Conservation (phyloP, 2,329 filamentous ascomycete genomes). For the Parascedosporium putredinis region DNA sequence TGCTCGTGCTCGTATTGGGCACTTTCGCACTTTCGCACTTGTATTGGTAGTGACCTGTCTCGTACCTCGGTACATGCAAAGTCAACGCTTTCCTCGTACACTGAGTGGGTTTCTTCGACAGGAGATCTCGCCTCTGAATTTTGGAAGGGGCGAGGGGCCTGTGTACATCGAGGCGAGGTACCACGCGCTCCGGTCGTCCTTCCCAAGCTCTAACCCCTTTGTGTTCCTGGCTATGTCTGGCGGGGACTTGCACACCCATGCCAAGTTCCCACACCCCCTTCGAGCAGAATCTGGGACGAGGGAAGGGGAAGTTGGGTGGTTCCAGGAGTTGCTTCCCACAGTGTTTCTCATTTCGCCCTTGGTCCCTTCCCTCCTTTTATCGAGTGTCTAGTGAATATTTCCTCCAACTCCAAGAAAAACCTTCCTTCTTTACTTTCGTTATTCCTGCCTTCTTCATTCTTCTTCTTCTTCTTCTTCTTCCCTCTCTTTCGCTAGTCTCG, state of each 20-base stretch:
- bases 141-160: too few species aligned
- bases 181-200: neutral
- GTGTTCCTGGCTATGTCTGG: neutral
- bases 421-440: neutral
- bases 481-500: neutral
- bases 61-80: too few species aligned
- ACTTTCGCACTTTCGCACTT: too few species aligned
- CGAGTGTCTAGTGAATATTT: conserved; percentile 1
- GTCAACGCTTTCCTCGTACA: neutral
- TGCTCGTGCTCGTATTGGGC: neutral
- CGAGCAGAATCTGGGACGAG: neutral
- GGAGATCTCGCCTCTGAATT: too few species aligned
- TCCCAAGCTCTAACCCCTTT: neutral
- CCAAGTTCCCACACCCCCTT: conserved; percentile 2
- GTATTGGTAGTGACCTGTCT: too few species aligned
- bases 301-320: neutral
- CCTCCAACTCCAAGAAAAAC: neutral
- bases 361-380: conserved; percentile 5
- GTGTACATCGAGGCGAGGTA: neutral
- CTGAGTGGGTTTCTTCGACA: too few species aligned
- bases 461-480: neutral
- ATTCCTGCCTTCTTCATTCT: neutral
- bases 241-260: neutral
- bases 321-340: neutral
- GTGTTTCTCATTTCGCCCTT: conserved; percentile 8